phyloP scores from a whole-genome alignment of 257 asterid genomes.

The Dorcoceras hygrometricum region DNA sequence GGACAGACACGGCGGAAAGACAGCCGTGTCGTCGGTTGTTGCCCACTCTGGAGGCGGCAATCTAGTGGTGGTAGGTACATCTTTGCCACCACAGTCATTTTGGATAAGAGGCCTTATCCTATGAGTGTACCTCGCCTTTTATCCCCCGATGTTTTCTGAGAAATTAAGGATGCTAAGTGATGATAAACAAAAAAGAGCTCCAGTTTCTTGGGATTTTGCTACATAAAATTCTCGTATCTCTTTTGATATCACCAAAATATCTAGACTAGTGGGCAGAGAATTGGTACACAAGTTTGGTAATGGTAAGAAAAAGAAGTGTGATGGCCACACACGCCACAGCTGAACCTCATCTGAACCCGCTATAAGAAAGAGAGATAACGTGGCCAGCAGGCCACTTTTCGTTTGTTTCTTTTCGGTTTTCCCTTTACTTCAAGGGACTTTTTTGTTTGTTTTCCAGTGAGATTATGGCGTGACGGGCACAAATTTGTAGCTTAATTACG shows the following conservation, averaged over 20 bases:
- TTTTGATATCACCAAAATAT: not conserved
- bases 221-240: not conserved
- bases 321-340: not conserved
- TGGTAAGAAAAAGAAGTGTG: not conserved
- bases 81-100: slow-evolving; percentile 58
- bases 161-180: not conserved
- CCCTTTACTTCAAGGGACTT: not conserved
- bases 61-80: slow-evolving; percentile 58
- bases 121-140: not conserved
- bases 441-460: not conserved
- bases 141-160: not conserved
- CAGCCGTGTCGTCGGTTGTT: slow-evolving; percentile 32
- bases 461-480: not conserved
- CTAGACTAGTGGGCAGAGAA: not conserved
- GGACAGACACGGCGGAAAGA: slow-evolving; percentile 29
- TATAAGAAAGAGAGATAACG: not conserved
- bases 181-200: slow-evolving; percentile 15
- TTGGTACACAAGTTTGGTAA: not conserved
- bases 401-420: not conserved
- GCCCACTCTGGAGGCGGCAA: slow-evolving; percentile 41
- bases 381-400: slow-evolving; percentile 3
- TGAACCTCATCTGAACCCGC: not conserved
- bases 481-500: too few species aligned
- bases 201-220: slow-evolving; percentile 12
- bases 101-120: not conserved